Evolutionary conservation across 1,284 basidiomycete genomes (phyloP), one percentile per base, ranked within the genome.

Genomic region (Fomitiporia mediterranea): DNA sequence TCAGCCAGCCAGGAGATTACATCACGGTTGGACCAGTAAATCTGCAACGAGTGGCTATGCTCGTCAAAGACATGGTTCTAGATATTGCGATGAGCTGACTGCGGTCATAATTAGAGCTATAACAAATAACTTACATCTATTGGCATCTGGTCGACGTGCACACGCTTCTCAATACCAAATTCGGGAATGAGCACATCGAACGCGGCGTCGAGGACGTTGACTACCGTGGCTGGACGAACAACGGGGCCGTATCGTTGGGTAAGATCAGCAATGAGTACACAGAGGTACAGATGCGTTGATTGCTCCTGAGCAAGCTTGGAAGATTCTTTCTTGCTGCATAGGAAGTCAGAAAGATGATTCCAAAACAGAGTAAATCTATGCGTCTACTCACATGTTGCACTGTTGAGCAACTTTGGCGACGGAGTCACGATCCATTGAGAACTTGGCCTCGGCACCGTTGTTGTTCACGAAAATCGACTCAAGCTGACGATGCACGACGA

Each of bases 111-210:
- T n/a, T n/a, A n/a, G n/a, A n/a, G n/a, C n/a, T n/a, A 39, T 11
- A 5, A 49, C 51, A 27, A 13, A 38, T 11, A 50, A 70, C 86
- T 71, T 67, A 92, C 91, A 62, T 95, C 91, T 55, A 96, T 91
- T 15, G 97, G 96, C 87, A 99, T 97, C 73, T 98, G 94, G 70
- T 99, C 97, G 47, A 96, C 91, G 66, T 99, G 96, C 2, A 98
- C 94, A 47, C 96, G 83, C 79, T 99, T 99, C 77, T 99, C 97
- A 65, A 99, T 95, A 47, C 92, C 91, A 66, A 97, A 96, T 67
- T 97, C 94, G 48, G 93, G 91, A 46, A 94, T 81, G 27, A 93
- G 74, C 39, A 99, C 94, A 68, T 99, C 97, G 64, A 99, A 98
- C 0, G 96, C 95, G 55, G 93, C 87, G 66, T 98, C 95, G 28